Conservation (phyloP, 352 stramenopile genomes). For the Phytophthora citrophthora region DNA sequence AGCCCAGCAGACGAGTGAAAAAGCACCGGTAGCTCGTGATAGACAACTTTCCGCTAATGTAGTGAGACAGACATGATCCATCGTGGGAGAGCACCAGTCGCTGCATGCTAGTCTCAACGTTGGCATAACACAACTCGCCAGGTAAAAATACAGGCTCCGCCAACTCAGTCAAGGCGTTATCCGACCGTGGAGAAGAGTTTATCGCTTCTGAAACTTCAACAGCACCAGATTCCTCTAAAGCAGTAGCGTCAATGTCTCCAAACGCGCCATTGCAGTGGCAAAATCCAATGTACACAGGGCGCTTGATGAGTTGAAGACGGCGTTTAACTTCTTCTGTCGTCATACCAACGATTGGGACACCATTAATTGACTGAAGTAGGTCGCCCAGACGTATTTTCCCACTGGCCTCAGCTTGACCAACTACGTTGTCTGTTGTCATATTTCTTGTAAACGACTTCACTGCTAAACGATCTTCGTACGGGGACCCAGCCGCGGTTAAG, state of each 20-base stretch:
- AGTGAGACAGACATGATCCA: slow-evolving; percentile 71
- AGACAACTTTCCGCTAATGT: slow-evolving; percentile 78
- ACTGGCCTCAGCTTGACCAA: slow-evolving; percentile 68
- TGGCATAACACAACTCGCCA: slow-evolving; percentile 81
- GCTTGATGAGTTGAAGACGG: slow-evolving; percentile 70
- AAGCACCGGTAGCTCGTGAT: slow-evolving; percentile 88
- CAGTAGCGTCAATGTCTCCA: slow-evolving; percentile 10
- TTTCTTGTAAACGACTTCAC: slow-evolving; percentile 81
- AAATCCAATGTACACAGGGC: slow-evolving; percentile 79
- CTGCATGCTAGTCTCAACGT: slow-evolving; percentile 77
- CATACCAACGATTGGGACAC: slow-evolving; percentile 67
- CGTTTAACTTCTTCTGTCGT: slow-evolving; percentile 85
- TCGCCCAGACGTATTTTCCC: slow-evolving; percentile 69
- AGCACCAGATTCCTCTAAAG: slow-evolving; percentile 9
- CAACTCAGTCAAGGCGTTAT: slow-evolving; percentile 23
- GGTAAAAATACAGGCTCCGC: slow-evolving; percentile 54
- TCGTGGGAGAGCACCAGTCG: slow-evolving; percentile 66
- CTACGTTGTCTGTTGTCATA: slow-evolving; percentile 24
- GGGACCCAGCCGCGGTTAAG: slow-evolving; percentile 52
- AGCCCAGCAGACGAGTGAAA: slow-evolving; percentile 63
- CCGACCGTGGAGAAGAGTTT: background rate
- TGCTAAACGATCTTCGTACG: slow-evolving; percentile 61
- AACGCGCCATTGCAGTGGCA: slow-evolving; percentile 40
- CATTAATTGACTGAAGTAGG: slow-evolving; percentile 84
- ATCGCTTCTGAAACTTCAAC: slow-evolving; percentile 4